Base-by-base conservation (phyloP, 805 yeast genomes). In the Ogataea parapolymorpha region DNA sequence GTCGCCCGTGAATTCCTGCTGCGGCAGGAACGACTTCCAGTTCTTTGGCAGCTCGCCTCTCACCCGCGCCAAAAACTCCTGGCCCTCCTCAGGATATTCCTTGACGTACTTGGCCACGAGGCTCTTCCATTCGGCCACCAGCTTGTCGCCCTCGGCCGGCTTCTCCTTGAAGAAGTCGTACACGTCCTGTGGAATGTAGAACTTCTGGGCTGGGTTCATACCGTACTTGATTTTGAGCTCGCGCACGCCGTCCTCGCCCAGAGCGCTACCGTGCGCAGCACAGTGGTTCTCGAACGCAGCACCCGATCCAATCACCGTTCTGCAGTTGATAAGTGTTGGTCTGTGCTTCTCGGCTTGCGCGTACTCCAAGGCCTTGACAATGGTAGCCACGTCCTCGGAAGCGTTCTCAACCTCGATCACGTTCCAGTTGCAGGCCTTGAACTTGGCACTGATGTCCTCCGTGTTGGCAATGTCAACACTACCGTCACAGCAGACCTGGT, bases 401-500 rank as follows among this genome's bases (percentile, higher is more conserved):
- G 96, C 96, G 24, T 53, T 42, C 33, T 72, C 66, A 55, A 93
- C 90, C 67, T 77, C 73, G 51, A 85, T 50, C 26, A 83, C 78
- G 72, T 91, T 83, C 98, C 98, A 91, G 57, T 95, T 96, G 68
- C 90, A 91, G 44, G 97, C 79, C 73, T 81, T 82, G 67, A 85
- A 85, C 71, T 97, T 81, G 65, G 75, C 75, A 54, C 77, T 63
- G 42, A 91, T 97, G 62, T 91, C 88, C 74, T 91, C 98, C 49
- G 96, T 87, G 80, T 91, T 90, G 48, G 97, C 88, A 49, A 82
- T 80, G 53, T 79, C 74, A 60, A 95, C 91, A 68, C 76, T 72
- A 74, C 99, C 99, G 66, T 91, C 99, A 64, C 91, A 91, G 59
- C 98, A 84, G 74, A 91, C 89, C 63, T 82, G 84, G 82, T 91